These are phyloP conservation scores for Eragrostis nindensis DNA, from an alignment of 176 grass and related monocot genomes.

Conservation along the genomic window DNA sequence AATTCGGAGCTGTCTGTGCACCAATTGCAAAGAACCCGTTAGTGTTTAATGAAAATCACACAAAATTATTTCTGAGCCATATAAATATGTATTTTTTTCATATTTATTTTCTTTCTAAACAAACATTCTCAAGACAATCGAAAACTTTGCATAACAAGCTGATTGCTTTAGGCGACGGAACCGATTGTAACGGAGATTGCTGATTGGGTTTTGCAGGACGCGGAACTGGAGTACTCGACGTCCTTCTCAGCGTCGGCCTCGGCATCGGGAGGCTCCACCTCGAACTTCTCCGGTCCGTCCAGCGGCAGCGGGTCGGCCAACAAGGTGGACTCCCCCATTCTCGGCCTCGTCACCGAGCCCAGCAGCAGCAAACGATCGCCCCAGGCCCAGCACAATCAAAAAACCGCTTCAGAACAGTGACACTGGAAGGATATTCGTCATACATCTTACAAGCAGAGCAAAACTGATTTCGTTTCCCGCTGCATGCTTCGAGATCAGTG, in stretches of 20 bases:
- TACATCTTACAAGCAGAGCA: too few relatives aligned
- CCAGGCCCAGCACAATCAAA: neutral
- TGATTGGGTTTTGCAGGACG: neutral
- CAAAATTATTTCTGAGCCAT: too few relatives aligned
- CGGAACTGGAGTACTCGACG: constrained; percentile 23
- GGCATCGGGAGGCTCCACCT: constrained; percentile 32
- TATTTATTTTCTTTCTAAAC: too few relatives aligned
- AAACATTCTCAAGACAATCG: neutral
- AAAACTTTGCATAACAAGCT: too few relatives aligned
- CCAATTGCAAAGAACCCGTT: neutral
- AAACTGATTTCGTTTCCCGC: neutral
- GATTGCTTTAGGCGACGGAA: too few relatives aligned
- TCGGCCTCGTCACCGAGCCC: constrained; percentile 47
- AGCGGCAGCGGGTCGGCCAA: constrained; percentile 52
- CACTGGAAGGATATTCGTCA: too few relatives aligned
- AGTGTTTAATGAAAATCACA: too few relatives aligned
- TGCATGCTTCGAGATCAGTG: neutral
- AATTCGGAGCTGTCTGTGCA: neutral
- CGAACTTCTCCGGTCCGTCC: constrained; percentile 52
- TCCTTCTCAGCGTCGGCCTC: constrained; percentile 31
- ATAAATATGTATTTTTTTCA: too few relatives aligned
- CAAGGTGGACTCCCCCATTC: constrained; percentile 54
- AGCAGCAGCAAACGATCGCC: neutral
- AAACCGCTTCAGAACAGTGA: neutral
- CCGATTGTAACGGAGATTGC: neutral